Evolutionary conservation across 495 filamentous ascomycete species (phyloP), one percentile per base, ranked within the genome.

Genomic region (Penicillium goetzii): DNA sequence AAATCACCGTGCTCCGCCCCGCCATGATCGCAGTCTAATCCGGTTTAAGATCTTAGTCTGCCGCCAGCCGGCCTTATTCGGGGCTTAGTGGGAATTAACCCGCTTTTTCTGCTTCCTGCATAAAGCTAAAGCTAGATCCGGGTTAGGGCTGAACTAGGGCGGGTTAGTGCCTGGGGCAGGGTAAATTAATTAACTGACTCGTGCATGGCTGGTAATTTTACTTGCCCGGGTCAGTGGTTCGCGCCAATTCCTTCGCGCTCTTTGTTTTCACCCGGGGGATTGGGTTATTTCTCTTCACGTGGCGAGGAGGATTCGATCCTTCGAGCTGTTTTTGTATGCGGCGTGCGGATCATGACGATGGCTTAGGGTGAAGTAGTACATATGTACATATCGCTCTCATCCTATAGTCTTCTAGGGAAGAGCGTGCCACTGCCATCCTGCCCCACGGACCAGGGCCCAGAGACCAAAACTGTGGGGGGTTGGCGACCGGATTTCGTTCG

Each of bases 201-300:
- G 33, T 30, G 41, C n/a, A 14, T 54, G 21, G 38, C 43, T 47
- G 43, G 49, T 54, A 61, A 53, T 61, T 23, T 54, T 28, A 11
- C 38, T 61, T 61, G 34, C 36, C 34, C 36, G 38, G 49, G 30
- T 25, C 25, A 23, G 25, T 45, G 50, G 59, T 55, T 61, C 50
- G 25, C 49, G 59, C 59, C 38, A 52, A 4, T 21, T 61, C 50
- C 45, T 54, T 61, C 50, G 59, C 15, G 21, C 43, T 47, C 7
- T 47, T 23, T 25, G 19, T 9, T 47, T 51, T 41, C 26, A 21
- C 12, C 19, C 25, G 17, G 52, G 38, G 3, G 4, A 19, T 9
- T 32, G 30, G 30, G 30, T 32, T 32, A 8, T 12, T 33, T 5
- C 32, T 23, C 26, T 47, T 51, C 57, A 36, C 56, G 43, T 50